Percentiles rank a stretch among this genome's conserved stretches.
Evolutionary conservation across 371 early-diverging fungal genomes (phyloP).

Genomic region (Basidiobolus meristosporus): DNA sequence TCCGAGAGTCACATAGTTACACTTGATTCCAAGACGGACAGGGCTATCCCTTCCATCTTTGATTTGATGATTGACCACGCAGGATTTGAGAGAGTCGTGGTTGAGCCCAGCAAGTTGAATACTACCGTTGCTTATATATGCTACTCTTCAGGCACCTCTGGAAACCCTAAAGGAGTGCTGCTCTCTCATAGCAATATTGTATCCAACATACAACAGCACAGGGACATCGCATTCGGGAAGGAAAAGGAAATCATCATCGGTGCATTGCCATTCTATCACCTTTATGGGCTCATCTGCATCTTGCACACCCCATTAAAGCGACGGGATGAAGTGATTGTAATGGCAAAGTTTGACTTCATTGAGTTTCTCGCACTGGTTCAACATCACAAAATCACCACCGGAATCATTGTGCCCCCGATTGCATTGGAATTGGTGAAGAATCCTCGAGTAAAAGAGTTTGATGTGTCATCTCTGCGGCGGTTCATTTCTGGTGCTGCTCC

Average conservation of each 20-base stretch:
- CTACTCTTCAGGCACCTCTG: constrained; percentile 80
- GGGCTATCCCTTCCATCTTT: constrained; percentile 8
- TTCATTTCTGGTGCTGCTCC: constrained; percentile 76
- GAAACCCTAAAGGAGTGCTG: constrained; percentile 6
- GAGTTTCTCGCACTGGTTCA: constrained; percentile 33
- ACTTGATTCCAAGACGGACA: constrained; percentile 4
- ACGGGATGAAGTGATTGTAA: constrained; percentile 15
- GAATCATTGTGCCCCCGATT: constrained; percentile 66
- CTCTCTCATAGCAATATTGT: background rate
- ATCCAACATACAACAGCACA: background rate
- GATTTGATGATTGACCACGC: constrained; percentile 2
- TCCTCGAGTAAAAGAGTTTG: constrained; percentile 39
- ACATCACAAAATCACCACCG: constrained; percentile 38
- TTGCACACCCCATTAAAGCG: constrained; percentile 10
- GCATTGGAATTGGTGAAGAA: constrained; percentile 27
- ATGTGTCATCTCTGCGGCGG: constrained; percentile 31
- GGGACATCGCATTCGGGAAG: background rate
- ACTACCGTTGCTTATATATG: constrained; percentile 44
- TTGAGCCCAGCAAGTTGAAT: background rate
- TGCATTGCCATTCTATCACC: constrained; percentile 62
- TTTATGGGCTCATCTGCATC: constrained; percentile 34
- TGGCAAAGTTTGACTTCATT: constrained; percentile 35
- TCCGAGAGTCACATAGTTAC: constrained; percentile 24
- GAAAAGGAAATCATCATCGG: constrained; percentile 11
- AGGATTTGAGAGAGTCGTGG: background rate